A percentile compares a stretch with the other conserved stretches of the same genome.
These are phyloP conservation scores for Phytophthora kernoviae DNA, from an alignment of 352 stramenopile species.

Conservation along the genomic window DNA sequence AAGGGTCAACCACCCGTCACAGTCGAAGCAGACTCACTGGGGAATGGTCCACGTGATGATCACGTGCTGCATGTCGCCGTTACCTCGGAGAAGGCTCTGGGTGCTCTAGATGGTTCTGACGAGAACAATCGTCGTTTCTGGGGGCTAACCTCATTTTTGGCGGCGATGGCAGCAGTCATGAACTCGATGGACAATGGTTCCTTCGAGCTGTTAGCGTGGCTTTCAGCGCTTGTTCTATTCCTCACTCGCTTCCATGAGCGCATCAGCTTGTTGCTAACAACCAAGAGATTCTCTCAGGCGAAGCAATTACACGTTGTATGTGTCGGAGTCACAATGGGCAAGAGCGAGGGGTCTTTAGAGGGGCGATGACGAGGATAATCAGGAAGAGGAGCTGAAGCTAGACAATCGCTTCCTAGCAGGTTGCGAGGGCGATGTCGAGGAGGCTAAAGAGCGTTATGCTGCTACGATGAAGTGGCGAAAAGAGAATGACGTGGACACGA, in stretches of 20 bases:
- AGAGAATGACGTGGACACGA: conserved; percentile 71
- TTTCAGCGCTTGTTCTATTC: conserved; percentile 55
- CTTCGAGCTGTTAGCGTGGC: conserved; percentile 58
- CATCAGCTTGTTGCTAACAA: conserved; percentile 58
- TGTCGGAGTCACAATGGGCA: conserved; percentile 44
- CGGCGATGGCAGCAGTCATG: conserved; percentile 45
- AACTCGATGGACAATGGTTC: conserved; percentile 46
- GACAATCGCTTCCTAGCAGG: conserved; percentile 69
- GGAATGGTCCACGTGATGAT: conserved; percentile 37
- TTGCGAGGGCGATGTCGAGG: conserved; percentile 69
- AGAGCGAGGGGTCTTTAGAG: conserved; percentile 41
- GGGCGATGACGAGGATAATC: conserved; percentile 24
- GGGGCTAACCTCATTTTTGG: conserved; percentile 48
- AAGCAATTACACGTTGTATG: conserved; percentile 46
- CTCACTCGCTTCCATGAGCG: conserved; percentile 59
- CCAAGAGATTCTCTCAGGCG: conserved; percentile 46
- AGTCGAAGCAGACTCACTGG: conserved; percentile 53
- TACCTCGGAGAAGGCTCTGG: conserved; percentile 28
- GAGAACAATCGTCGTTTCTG: conserved; percentile 49
- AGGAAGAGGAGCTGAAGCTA: conserved; percentile 48
- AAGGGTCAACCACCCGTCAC: conserved; percentile 27
- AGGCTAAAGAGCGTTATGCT: conserved; percentile 66
- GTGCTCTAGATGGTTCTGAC: conserved; percentile 21
- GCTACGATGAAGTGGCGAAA: conserved; percentile 71
- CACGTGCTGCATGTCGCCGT: conserved; percentile 53